Conservation (phyloP, 768 basidiomycete species). For the Lyophyllum shimeji region DNA sequence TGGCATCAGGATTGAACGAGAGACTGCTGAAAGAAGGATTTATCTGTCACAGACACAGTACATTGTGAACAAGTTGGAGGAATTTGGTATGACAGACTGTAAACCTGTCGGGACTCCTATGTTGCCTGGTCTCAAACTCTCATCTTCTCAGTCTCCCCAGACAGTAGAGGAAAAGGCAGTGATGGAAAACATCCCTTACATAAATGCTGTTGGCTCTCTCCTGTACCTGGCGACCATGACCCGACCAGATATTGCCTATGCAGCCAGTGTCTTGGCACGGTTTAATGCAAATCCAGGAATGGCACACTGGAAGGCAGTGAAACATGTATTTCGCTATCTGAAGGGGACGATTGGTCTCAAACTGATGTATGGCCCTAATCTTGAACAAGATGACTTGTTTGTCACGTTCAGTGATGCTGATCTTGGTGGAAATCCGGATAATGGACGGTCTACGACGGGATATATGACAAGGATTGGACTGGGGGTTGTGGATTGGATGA, state of each 20-base stretch:
- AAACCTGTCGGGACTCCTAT: constrained; percentile 14
- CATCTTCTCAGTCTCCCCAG: neutral
- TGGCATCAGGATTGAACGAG: neutral
- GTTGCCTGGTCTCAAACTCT: neutral
- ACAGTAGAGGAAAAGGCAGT: neutral
- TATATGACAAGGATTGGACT: neutral
- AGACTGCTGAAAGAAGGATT: neutral
- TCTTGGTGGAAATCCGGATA: constrained; percentile 7
- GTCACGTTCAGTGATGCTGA: constrained; percentile 23
- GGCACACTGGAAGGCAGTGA: constrained; percentile 8
- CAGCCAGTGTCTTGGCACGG: neutral
- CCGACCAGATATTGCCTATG: neutral
- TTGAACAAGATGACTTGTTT: constrained; percentile 3
- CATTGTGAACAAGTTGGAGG: neutral
- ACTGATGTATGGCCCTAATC: neutral
- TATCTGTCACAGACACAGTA: neutral
- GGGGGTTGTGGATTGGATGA: neutral
- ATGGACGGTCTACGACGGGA: neutral
- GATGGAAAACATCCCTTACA: constrained; percentile 10
- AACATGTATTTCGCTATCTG: constrained; percentile 6
- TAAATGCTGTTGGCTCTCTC: constrained; percentile 8
- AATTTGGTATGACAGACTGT: constrained; percentile 5
- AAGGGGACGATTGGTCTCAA: constrained; percentile 1
- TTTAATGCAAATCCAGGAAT: neutral
- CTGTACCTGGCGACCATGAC: constrained; percentile 6